Evolutionary conservation across 2,329 filamentous ascomycete species (phyloP).

Genomic region (Fusarium staphyleae): DNA sequence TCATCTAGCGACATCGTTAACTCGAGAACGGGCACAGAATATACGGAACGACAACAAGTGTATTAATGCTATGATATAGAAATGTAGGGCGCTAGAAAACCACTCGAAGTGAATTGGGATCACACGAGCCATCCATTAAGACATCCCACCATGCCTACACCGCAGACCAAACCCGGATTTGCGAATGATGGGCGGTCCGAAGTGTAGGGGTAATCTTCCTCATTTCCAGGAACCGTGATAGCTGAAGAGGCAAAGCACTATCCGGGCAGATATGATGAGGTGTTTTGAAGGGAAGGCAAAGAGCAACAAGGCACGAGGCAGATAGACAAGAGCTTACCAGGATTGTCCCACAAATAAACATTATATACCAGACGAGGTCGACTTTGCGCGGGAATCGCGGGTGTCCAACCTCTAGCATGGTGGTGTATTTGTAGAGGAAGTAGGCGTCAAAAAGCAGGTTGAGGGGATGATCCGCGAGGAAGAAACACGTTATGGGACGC

Average conservation of each 20-base stretch:
- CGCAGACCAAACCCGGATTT: conserved; percentile 67
- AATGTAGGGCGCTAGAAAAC: conserved; percentile 70
- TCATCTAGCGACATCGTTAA: conserved; percentile 41
- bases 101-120: conserved; percentile 65
- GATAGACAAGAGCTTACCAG: conserved; percentile 69
- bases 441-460: conserved; percentile 76
- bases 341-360: conserved; percentile 75
- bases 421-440: conserved; percentile 78
- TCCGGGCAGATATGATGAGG: conserved; percentile 79
- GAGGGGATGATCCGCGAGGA: conserved; percentile 50
- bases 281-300: conserved; percentile 35
- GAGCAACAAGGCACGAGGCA: conserved; percentile 32
- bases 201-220: conserved; percentile 80
- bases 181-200: conserved; percentile 70
- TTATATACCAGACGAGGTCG: conserved; percentile 80
- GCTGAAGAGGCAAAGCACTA: conserved; percentile 69
- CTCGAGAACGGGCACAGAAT: conserved; percentile 16
- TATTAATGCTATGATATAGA: conserved; percentile 37
- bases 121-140: conserved; percentile 73
- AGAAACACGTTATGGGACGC: conserved; percentile 52
- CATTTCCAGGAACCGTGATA: conserved; percentile 85
- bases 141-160: conserved; percentile 79
- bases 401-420: conserved; percentile 74
- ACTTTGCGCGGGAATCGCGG: conserved; percentile 77
- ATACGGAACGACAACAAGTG: conserved; percentile 16